Evolutionary conservation across 345 rosid genomes (phyloP).

Genomic region (Lepidium africanum): DNA sequence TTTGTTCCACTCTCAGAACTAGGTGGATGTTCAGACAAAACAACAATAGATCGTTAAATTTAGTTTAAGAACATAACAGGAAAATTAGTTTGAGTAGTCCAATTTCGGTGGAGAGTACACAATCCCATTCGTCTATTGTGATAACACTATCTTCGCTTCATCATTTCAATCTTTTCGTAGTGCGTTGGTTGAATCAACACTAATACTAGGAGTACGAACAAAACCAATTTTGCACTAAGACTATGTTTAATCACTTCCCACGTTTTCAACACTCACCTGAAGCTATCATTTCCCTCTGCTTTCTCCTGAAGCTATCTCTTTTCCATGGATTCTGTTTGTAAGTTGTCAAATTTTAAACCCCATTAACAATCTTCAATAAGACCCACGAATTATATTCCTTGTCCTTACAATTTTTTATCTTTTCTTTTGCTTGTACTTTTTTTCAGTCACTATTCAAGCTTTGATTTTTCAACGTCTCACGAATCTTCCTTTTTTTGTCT

Average conservation of each 20-base stretch:
- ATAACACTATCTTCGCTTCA: not conserved
- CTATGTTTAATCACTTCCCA: not conserved
- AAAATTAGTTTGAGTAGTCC: not conserved
- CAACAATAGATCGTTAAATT: not conserved
- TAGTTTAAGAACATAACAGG: not conserved
- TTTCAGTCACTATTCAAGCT: not conserved
- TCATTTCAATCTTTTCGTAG: constrained; percentile 10
- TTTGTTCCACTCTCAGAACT: not conserved
- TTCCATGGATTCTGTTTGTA: constrained; percentile 2
- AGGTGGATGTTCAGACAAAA: not conserved
- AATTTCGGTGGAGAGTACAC: constrained; percentile 3
- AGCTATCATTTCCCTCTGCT: not conserved
- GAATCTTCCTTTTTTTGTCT: constrained; percentile 2
- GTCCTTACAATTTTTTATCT: not conserved
- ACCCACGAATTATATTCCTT: not conserved
- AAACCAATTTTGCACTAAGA: not conserved
- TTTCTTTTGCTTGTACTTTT: constrained; percentile 15
- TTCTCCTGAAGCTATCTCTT: not conserved
- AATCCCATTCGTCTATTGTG: not conserved
- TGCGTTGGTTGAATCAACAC: not conserved
- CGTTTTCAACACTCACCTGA: not conserved
- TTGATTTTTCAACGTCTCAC: not conserved
- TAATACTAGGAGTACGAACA: not conserved
- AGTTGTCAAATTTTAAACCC: not conserved
- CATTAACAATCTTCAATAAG: not conserved